phyloP scores from a whole-genome alignment of 441 rosid species.

The Adansonia madagascariensis region DNA sequence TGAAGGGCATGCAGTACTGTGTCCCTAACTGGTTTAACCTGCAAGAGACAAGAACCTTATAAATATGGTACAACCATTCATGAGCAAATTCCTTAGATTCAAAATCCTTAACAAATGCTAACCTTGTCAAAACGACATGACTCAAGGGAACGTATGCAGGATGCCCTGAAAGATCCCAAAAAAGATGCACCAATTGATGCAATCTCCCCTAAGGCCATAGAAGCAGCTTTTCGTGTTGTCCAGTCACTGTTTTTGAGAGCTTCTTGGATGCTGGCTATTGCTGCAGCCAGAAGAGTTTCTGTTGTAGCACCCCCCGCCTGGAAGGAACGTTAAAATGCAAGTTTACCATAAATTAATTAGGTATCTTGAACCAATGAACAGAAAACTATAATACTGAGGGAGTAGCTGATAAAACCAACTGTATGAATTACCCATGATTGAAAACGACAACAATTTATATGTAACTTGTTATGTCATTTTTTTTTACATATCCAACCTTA shows the following conservation, averaged over 20 bases:
- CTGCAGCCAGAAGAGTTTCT: constrained; percentile 58
- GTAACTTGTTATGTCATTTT: neutral
- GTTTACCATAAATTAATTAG: constrained; percentile 9
- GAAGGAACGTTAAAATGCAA: constrained; percentile 27
- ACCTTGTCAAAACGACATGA: constrained; percentile 98
- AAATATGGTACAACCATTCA: constrained; percentile 19
- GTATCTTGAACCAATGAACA: constrained; percentile 24
- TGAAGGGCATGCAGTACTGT: constrained; percentile 68
- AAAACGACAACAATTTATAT: constrained; percentile 5
- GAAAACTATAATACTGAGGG: neutral
- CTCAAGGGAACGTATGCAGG: constrained; percentile 75
- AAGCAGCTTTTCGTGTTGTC: constrained; percentile 93
- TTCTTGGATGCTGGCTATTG: constrained; percentile 72
- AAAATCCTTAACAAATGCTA: constrained; percentile 13
- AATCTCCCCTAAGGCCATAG: constrained; percentile 70
- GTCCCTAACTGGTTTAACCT: constrained; percentile 98
- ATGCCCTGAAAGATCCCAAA: constrained; percentile 68
- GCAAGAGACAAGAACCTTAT: constrained; percentile 29
- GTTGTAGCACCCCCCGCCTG: constrained; percentile 93
- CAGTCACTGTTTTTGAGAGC: constrained; percentile 78
- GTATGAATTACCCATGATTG: neutral
- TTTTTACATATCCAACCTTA: constrained; percentile 2
- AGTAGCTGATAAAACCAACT: neutral
- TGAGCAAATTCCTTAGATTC: constrained; percentile 14
- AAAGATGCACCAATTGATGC: constrained; percentile 71